These are phyloP conservation scores for Penicillium arizonense DNA, from an alignment of 495 filamentous ascomycete genomes.

Conservation along the genomic window DNA sequence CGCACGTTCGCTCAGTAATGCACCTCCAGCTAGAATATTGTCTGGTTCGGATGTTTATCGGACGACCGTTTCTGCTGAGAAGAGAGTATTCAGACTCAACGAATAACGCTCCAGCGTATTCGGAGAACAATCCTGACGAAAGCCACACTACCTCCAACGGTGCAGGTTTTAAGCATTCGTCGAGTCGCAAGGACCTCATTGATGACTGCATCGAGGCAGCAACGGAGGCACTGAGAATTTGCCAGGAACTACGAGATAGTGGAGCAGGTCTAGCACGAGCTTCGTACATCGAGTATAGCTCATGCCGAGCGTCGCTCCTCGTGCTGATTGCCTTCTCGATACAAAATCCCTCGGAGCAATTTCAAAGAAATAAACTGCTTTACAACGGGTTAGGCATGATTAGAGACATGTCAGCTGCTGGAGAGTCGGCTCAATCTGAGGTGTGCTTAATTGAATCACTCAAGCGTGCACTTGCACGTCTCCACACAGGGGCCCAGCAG, in stretches of 20 bases:
- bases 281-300: conserved; percentile 38
- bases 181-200: conserved; percentile 18
- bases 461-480: conserved; percentile 25
- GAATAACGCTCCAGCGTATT: background rate
- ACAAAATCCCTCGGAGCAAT: conserved; percentile 22
- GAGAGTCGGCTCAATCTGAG: conserved; percentile 33
- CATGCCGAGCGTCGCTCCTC: conserved; percentile 33
- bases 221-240: conserved; percentile 20
- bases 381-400: conserved; percentile 30
- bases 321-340: conserved; percentile 34
- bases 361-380: conserved; percentile 16
- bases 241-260: conserved; percentile 24
- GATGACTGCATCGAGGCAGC: conserved; percentile 30
- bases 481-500: conserved; percentile 12
- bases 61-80: conserved; percentile 30
- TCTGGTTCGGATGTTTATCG: conserved; percentile 30
- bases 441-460: conserved; percentile 33
- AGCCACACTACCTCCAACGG: background rate
- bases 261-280: conserved; percentile 32
- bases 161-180: no score
- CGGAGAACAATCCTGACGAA: background rate
- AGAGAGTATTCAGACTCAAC: conserved; percentile 2
- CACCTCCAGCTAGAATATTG: conserved; percentile 35
- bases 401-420: conserved; percentile 30
- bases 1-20: conserved; percentile 15